Conservation (phyloP, 2,329 filamentous ascomycete species). For the Phyllosticta citribraziliensis region DNA sequence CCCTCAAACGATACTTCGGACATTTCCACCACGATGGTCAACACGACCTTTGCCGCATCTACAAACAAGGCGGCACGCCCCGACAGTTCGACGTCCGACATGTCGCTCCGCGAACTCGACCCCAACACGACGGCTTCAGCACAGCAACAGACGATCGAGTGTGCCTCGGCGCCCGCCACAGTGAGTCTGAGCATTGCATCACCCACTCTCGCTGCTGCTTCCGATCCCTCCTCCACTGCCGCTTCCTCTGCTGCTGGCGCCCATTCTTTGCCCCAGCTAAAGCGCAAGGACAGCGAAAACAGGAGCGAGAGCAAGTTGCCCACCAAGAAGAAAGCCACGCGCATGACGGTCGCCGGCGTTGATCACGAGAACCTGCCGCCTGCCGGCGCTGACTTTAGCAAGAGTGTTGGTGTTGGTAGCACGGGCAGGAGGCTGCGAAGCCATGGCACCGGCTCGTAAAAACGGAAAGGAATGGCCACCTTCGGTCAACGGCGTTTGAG, state of each 20-base stretch:
- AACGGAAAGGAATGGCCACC: neutral
- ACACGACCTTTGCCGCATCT: neutral
- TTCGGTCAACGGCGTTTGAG: neutral
- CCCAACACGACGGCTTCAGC: conserved; percentile 33
- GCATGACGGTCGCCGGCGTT: conserved; percentile 34
- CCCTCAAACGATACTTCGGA: conserved; percentile 17
- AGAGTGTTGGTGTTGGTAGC: conserved; percentile 24
- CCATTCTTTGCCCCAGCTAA: conserved; percentile 26
- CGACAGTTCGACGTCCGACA: conserved; percentile 17
- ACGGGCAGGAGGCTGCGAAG: conserved; percentile 8
- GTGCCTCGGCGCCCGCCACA: conserved; percentile 21
- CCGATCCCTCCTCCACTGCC: conserved; percentile 8
- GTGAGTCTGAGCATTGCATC: conserved; percentile 9
- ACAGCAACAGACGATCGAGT: conserved; percentile 15
- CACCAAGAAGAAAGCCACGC: conserved; percentile 23
- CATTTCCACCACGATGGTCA: conserved; percentile 17
- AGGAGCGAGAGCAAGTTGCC: conserved; percentile 33
- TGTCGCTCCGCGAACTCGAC: conserved; percentile 37
- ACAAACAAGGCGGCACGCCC: conserved; percentile 8
- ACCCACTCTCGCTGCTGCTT: conserved; percentile 17
- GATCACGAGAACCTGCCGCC: conserved; percentile 32
- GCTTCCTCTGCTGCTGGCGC: conserved; percentile 15
- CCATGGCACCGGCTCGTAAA: conserved; percentile 4
- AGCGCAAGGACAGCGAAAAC: conserved; percentile 31
- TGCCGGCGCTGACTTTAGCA: conserved; percentile 25